Percentiles rank a stretch among this genome's conserved stretches.
These are phyloP conservation scores for Plantago elongata DNA, from an alignment of 257 asterid genomes.

Conservation along the genomic window DNA sequence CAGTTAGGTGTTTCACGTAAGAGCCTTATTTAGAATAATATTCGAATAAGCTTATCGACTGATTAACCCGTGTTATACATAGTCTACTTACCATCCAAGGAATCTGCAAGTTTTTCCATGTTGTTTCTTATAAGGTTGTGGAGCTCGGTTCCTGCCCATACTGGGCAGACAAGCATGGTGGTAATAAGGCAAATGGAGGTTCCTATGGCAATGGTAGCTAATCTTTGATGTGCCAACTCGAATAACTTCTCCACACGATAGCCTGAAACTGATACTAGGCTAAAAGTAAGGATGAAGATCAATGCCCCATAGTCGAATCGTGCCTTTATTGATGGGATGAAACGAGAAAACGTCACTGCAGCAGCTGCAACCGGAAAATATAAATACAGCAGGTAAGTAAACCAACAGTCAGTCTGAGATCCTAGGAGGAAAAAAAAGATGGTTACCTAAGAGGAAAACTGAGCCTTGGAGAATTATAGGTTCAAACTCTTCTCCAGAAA, in stretches of 20 bases:
- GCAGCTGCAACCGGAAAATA: slow-evolving; percentile 47
- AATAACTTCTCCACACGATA: slow-evolving; percentile 67
- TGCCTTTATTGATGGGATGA: slow-evolving; percentile 70
- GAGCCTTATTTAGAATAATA: too few relatives aligned
- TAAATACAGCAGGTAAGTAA: background rate
- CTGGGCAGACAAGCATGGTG: slow-evolving; percentile 57
- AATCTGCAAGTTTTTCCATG: slow-evolving; percentile 67
- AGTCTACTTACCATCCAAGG: slow-evolving; percentile 57
- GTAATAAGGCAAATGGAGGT: slow-evolving; percentile 58
- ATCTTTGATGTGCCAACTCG: slow-evolving; percentile 62
- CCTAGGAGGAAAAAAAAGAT: background rate
- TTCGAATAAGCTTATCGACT: too few relatives aligned
- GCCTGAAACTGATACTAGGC: slow-evolving; percentile 81
- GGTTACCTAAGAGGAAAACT: slow-evolving; percentile 64
- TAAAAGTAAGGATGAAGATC: slow-evolving; percentile 82
- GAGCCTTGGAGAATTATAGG: slow-evolving; percentile 66
- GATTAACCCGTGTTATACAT: background rate
- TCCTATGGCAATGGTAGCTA: slow-evolving; percentile 71
- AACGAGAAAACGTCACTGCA: slow-evolving; percentile 75
- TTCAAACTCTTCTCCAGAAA: slow-evolving; percentile 48
- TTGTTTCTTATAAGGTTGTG: slow-evolving; percentile 54
- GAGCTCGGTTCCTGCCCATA: slow-evolving; percentile 84
- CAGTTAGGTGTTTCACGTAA: too few relatives aligned
- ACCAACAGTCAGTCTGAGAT: background rate
- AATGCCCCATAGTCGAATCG: slow-evolving; percentile 74